Evolutionary conservation across 2,329 filamentous ascomycete species (phyloP), one percentile per base, ranked within the genome.

Genomic region (Colletotrichum chrysophilum): DNA sequence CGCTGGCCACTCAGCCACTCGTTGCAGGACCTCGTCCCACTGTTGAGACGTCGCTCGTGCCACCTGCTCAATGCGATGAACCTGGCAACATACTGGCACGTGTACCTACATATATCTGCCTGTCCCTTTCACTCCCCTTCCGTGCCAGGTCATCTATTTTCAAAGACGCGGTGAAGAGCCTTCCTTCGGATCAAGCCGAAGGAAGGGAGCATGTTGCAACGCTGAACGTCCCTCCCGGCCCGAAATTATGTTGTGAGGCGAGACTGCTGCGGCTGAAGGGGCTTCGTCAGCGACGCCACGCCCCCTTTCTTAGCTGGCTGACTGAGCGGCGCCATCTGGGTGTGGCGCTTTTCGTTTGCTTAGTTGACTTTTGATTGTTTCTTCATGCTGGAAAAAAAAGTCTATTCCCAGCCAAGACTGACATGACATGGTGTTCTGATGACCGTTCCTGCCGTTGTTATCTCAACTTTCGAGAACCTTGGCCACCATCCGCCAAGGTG

Each of bases 1-100:
- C n/a, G 10, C 24, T 30, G 32, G 10, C 16, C 52, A 26, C 70
- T 62, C 28, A 68, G 64, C 70, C 64, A 70, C 60, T 56, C 60
- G 67, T 75, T 43, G 52, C 71, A 56, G 71, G 48, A 64, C 14
- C 21, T 68, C 73, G 74, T 76, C 64, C 74, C 74, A 74, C 70
- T 43, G 58, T 73, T 65, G 70, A 74, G 74, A 74, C 74, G 58
- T 32, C 56, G 48, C 64, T 48, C 65, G 74, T 69, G 74, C 70
- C 74, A 76, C 70, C 34, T 8, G 8, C 64, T 64, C 56, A 65
- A 75, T 75, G 74, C 74, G 74, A 75, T 38, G 74, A 73, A 75
- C 74, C 74, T 36, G 70, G 62, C 43, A 21, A 24, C 43, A 52
- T 7, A 28, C 55, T 58, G 55, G 21, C 52, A 24, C 13, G 16